Percentiles rank a stretch among this genome's conserved stretches.
Evolutionary conservation across 345 rosid genomes (phyloP).

Genomic region (Gynandropsis gynandra): DNA sequence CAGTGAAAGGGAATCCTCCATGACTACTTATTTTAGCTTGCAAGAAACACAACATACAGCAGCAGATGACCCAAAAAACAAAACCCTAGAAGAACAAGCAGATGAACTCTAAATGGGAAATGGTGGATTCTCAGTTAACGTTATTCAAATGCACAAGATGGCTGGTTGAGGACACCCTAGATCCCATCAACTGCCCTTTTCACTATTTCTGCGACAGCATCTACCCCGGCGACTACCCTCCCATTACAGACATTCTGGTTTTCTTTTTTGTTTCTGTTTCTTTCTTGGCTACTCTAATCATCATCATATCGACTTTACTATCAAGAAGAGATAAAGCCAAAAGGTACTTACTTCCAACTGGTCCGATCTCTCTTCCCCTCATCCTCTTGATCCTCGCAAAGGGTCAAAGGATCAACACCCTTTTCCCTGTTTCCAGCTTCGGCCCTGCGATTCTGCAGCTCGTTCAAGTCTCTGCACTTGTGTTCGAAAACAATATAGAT

Average conservation of each 20-base stretch:
- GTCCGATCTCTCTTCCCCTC: constrained; percentile 59
- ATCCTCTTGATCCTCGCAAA: constrained; percentile 55
- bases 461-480: constrained; percentile 52
- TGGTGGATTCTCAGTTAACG: constrained; percentile 31
- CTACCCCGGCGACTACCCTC: constrained; percentile 51
- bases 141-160: constrained; percentile 73
- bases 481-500: constrained; percentile 40
- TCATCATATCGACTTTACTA: constrained; percentile 31
- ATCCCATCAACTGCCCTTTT: constrained; percentile 67
- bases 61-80: neutral
- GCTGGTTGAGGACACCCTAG: constrained; percentile 77
- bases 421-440: constrained; percentile 47
- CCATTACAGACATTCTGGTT: constrained; percentile 37
- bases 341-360: constrained; percentile 56
- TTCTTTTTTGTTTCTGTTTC: constrained; percentile 36
- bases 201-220: constrained; percentile 76
- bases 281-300: constrained; percentile 37
- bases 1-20: constrained; percentile 26
- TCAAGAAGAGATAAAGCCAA: constrained; percentile 37
- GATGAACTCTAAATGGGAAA: constrained; percentile 33
- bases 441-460: constrained; percentile 68
- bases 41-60: constrained; percentile 5
- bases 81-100: neutral
- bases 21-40: constrained; percentile 3
- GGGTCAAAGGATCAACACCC: constrained; percentile 54